phyloP scores from a whole-genome alignment of 768 basidiomycete species.

The Paxillus rubicundulus region DNA sequence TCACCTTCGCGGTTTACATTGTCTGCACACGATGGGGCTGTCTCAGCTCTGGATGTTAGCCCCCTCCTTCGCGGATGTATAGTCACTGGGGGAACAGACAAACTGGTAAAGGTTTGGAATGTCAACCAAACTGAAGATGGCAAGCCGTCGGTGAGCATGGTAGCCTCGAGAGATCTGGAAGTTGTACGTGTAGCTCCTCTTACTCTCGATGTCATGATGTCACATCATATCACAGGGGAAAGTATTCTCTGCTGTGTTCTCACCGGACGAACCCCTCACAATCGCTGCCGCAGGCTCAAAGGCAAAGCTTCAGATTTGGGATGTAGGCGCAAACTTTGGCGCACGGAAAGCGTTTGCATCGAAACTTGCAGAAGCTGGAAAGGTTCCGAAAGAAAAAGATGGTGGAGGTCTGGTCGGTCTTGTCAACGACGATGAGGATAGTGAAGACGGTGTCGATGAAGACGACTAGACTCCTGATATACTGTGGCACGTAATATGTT shows the following conservation, averaged over 20 bases:
- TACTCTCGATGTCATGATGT: not conserved
- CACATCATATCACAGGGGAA: slow-evolving; percentile 65
- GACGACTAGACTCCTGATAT: slow-evolving; percentile 17
- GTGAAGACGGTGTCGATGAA: slow-evolving; percentile 47
- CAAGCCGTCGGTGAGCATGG: slow-evolving; percentile 77
- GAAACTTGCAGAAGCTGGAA: slow-evolving; percentile 74
- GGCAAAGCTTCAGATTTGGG: slow-evolving; percentile 94
- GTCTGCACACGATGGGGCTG: slow-evolving; percentile 89
- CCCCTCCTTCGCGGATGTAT: slow-evolving; percentile 87
- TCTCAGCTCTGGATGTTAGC: slow-evolving; percentile 87
- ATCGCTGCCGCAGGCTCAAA: slow-evolving; percentile 93
- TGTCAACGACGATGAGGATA: slow-evolving; percentile 67
- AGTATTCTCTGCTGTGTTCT: slow-evolving; percentile 89
- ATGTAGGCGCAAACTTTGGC: slow-evolving; percentile 79
- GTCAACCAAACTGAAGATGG: slow-evolving; percentile 62
- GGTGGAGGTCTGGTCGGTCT: slow-evolving; percentile 71
- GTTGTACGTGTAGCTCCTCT: slow-evolving; percentile 55
- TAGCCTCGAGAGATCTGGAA: slow-evolving; percentile 85
- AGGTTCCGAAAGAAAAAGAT: slow-evolving; percentile 60
- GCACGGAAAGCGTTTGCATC: slow-evolving; percentile 79
- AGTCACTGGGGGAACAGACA: slow-evolving; percentile 93
- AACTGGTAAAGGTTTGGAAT: slow-evolving; percentile 96
- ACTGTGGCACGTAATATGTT: not conserved
- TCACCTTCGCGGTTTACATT: slow-evolving; percentile 83
- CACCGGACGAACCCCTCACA: slow-evolving; percentile 92